These are phyloP conservation scores for Solanum sejunctum DNA, from an alignment of 257 asterid species.

Conservation along the genomic window DNA sequence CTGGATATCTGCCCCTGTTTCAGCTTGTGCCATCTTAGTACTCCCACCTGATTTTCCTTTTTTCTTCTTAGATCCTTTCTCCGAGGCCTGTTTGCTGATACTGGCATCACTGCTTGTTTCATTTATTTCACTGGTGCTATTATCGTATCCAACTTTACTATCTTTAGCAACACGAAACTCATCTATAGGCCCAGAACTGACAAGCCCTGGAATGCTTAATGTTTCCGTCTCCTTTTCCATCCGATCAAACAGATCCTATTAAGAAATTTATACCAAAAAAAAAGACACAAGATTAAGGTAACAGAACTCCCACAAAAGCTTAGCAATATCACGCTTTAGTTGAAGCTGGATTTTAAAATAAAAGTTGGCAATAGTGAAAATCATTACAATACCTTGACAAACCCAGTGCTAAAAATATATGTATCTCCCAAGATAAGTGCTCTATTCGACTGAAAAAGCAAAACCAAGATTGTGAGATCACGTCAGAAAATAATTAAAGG, in stretches of 20 bases:
- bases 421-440: slow-evolving; percentile 80
- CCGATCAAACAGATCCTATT: slow-evolving; percentile 61
- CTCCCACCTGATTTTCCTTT: slow-evolving; percentile 66
- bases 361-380: not conserved
- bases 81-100: slow-evolving; percentile 41
- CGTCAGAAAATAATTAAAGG: not conserved
- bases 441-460: slow-evolving; percentile 54
- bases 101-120: slow-evolving; percentile 46
- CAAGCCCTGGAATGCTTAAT: slow-evolving; percentile 30
- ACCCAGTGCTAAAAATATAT: slow-evolving; percentile 57
- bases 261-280: slow-evolving; percentile 1
- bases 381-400: slow-evolving; percentile 56
- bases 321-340: not conserved
- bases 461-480: slow-evolving; percentile 5
- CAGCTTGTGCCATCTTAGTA: slow-evolving; percentile 42
- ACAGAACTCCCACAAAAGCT: not conserved
- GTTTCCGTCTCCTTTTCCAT: slow-evolving; percentile 70
- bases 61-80: slow-evolving; percentile 79
- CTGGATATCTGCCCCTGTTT: slow-evolving; percentile 40
- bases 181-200: slow-evolving; percentile 29
- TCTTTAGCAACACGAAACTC: slow-evolving; percentile 28
- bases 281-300: not conserved
- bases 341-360: not conserved
- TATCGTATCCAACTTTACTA: slow-evolving; percentile 7
- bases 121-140: slow-evolving; percentile 20